These are phyloP conservation scores for Asclepias syriaca DNA, from an alignment of 257 asterid genomes.

Conservation along the genomic window DNA sequence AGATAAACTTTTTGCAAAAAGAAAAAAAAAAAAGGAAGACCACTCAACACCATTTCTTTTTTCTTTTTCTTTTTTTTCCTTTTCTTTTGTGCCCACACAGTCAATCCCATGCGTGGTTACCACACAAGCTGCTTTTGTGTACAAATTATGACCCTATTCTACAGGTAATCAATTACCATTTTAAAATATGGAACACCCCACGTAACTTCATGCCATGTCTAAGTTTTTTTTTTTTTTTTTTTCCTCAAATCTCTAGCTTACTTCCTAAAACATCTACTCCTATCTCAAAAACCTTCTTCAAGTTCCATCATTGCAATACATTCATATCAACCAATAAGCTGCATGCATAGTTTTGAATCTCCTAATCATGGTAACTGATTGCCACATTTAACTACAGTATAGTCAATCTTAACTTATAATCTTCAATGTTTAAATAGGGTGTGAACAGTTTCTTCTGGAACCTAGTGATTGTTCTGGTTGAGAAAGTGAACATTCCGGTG, in stretches of 20 bases:
- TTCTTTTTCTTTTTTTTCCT: too few relatives aligned
- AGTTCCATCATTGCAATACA: background rate
- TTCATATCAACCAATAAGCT: background rate
- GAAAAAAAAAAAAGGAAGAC: too few relatives aligned
- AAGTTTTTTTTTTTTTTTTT: background rate
- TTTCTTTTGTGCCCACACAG: too few relatives aligned
- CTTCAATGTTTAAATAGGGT: background rate
- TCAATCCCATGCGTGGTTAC: too few relatives aligned
- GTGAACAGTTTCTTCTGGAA: background rate
- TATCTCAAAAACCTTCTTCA: background rate
- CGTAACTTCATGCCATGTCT: background rate
- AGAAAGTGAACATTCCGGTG: slow-evolving; percentile 18
- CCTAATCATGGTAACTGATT: background rate
- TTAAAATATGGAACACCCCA: background rate
- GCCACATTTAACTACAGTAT: background rate
- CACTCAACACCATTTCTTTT: too few relatives aligned
- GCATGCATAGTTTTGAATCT: background rate
- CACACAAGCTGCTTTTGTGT: too few relatives aligned
- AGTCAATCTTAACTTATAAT: background rate
- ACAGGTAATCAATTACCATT: background rate
- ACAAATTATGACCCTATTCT: too few relatives aligned
- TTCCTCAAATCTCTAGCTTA: too few relatives aligned
- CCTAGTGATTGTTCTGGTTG: background rate
- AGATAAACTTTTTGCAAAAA: too few relatives aligned
- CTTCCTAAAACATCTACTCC: too few relatives aligned